These are phyloP conservation scores for barley (Hordeum vulgare) DNA, from an alignment of 176 grass and related monocot species.

Conservation along the genomic window DNA sequence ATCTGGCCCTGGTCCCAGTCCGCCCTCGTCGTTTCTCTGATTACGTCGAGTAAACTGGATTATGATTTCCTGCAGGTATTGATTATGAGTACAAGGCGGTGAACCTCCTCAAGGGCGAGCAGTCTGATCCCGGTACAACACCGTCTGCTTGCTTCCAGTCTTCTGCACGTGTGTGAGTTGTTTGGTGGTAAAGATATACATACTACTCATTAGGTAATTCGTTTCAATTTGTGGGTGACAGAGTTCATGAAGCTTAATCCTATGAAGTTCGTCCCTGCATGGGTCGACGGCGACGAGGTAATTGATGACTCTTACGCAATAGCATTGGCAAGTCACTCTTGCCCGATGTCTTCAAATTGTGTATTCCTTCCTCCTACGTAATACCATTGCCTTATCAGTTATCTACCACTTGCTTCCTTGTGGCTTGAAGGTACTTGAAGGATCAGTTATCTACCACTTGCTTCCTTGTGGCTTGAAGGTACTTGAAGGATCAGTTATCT, in stretches of 20 bases:
- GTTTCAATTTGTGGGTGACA: background rate
- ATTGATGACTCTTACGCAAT: slow-evolving; percentile 41
- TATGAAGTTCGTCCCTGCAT: slow-evolving; percentile 40
- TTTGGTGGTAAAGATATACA: background rate
- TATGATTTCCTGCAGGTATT: background rate
- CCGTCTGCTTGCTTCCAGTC: background rate
- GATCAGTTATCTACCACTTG: too few species aligned
- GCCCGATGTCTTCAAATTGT: background rate
- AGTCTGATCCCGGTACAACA: slow-evolving; percentile 40
- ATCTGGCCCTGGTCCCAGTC: background rate
- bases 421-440: too few species aligned
- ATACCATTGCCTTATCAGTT: background rate
- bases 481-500: too few species aligned
- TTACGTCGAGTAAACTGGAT: background rate
- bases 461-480: too few species aligned
- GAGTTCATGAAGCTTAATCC: slow-evolving; percentile 54
- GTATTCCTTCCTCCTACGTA: background rate
- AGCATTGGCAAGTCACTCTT: slow-evolving; percentile 16
- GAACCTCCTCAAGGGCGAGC: slow-evolving; percentile 44
- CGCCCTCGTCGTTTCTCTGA: background rate
- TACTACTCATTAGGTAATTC: background rate
- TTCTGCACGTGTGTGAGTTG: background rate
- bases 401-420: background rate
- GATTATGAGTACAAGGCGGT: slow-evolving; percentile 51
- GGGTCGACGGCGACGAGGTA: background rate